Evolutionary conservation across 2,329 filamentous ascomycete genomes (phyloP).

Genomic region (Calonectria pteridis): DNA sequence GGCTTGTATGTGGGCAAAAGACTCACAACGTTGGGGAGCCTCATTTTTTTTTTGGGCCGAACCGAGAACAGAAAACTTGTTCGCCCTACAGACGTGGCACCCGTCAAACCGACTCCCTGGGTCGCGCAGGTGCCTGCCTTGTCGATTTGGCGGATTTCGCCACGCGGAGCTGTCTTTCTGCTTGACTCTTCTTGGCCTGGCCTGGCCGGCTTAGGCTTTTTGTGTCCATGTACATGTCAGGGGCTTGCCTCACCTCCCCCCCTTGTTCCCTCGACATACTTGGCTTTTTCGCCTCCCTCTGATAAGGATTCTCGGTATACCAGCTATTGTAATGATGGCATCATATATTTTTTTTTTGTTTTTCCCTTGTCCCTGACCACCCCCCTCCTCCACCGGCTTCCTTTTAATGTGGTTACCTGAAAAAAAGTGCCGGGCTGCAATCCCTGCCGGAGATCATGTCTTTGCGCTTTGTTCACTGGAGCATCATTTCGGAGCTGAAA

Average conservation of each 20-base stretch:
- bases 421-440: slow-evolving; percentile 8
- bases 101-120: slow-evolving; percentile 25
- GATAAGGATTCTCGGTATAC: slow-evolving; percentile 12
- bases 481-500: neutral
- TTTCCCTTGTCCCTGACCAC: no score
- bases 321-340: slow-evolving; percentile 18
- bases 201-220: neutral
- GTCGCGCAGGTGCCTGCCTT: neutral
- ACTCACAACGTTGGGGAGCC: slow-evolving; percentile 5
- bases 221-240: slow-evolving; percentile 4
- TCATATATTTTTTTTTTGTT: neutral
- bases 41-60: neutral
- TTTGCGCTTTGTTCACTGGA: slow-evolving; percentile 3
- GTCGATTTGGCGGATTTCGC: slow-evolving; percentile 6
- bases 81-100: slow-evolving; percentile 25
- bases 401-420: slow-evolving; percentile 19
- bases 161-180: neutral
- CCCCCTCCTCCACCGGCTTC: neutral
- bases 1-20: neutral
- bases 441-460: slow-evolving; percentile 9
- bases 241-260: neutral
- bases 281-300: slow-evolving; percentile 7
- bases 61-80: neutral
- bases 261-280: neutral
- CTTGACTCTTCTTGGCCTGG: neutral